Evolutionary conservation across 139 green algal genomes (phyloP).

Genomic region (Chlorella sp.): DNA sequence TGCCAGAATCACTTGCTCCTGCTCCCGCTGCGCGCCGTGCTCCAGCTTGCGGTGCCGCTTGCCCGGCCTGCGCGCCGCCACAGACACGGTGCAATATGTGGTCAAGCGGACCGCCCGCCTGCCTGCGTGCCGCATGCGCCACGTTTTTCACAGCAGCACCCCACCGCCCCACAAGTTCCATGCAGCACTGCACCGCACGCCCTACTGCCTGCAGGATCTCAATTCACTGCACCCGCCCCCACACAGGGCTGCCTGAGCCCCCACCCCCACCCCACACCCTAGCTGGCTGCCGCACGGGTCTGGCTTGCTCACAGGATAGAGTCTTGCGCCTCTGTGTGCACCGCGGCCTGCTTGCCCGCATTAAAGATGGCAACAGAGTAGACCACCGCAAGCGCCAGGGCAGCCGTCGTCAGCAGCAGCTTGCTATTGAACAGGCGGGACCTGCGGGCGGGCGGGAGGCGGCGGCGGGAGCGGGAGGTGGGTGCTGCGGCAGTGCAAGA

Average conservation of each 20-base stretch:
- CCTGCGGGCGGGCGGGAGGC: too few relatives aligned
- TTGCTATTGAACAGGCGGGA: background rate
- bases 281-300: too few relatives aligned
- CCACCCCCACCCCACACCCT: too few relatives aligned
- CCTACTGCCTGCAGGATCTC: background rate
- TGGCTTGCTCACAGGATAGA: background rate
- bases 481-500: too few relatives aligned
- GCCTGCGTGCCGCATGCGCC: background rate
- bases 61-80: background rate
- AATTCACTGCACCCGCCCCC: too few relatives aligned
- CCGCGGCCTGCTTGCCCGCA: background rate
- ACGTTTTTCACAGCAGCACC: too few relatives aligned
- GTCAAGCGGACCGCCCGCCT: background rate
- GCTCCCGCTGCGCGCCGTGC: background rate
- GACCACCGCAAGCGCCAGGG: background rate
- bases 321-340: background rate
- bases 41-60: slow-evolving; percentile 22
- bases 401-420: background rate
- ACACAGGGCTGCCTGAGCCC: too few relatives aligned
- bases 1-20: background rate
- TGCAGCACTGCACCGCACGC: background rate
- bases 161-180: background rate
- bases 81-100: too few relatives aligned
- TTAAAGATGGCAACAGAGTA: background rate
- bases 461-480: too few relatives aligned